Evolutionary conservation across 441 rosid genomes (phyloP), one percentile per base, ranked within the genome.

Genomic region (Gossypium gossypioides): DNA sequence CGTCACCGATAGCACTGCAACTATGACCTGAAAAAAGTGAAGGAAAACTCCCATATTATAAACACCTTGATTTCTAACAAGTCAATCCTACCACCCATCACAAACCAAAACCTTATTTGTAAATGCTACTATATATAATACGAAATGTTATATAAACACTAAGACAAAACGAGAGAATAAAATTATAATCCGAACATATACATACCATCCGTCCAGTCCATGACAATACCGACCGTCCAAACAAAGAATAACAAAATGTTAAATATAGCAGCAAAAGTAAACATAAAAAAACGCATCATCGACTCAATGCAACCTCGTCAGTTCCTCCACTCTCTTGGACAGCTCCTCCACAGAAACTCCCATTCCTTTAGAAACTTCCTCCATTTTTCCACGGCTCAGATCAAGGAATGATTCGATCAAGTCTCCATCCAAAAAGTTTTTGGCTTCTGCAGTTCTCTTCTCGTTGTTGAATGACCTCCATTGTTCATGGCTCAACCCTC

Each of bases 381-480:
- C 97, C 97, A 92, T 92, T 75, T 84, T 77, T 34, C 72, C 79
- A 0, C 92, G 89, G 74, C 86, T 88, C 46, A 95, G 85, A 81
- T 91, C 97, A 18, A 95, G 84, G 73, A 95, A 92, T 0, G 95
- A 91, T 70, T 95, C 99, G 0, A 95, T 92, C 19, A 95, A 81
- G 70, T 91, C 99, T 42, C 98, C 98, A 9, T 95, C 99, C 77
- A 95, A 72, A 84, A 88, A 91, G 78, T 83, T 87, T 59, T 72
- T 90, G 1, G 97, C 97, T 54, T 91, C 97, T 2, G 67, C 86
- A 0, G 87, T 95, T 85, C 79, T 91, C 81, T 91, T 92, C 79
- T 95, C 95, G n/a, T 87, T 91, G 83, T 83, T 87, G 80, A 95
- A 95, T 21, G 92, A 95, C 69, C 98, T 87, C 99, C 97, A 95